Percentiles rank a stretch among this genome's conserved stretches.
Conservation (phyloP, 768 basidiomycete species). For the Tulasnella sp. region DNA sequence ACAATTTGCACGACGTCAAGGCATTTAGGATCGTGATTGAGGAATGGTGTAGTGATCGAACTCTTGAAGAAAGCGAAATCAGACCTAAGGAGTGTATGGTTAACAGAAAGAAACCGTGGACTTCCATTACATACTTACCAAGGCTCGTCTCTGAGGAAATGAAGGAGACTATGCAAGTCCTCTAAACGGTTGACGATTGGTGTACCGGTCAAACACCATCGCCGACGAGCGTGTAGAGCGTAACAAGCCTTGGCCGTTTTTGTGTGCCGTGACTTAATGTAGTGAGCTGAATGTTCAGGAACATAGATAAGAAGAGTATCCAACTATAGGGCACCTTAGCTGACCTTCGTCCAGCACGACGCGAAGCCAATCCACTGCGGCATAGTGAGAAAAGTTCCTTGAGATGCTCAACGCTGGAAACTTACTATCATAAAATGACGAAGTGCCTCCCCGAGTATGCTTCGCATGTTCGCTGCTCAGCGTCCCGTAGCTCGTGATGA, state of each 20-base stretch:
- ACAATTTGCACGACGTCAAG: constrained; percentile 94
- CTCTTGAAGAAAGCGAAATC: constrained; percentile 71
- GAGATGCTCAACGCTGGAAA: not conserved
- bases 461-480: constrained; percentile 80
- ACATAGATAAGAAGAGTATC: not conserved
- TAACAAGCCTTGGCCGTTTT: constrained; percentile 84
- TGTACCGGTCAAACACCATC: constrained; percentile 93
- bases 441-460: constrained; percentile 23
- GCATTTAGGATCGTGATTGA: constrained; percentile 81
- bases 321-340: not conserved
- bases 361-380: constrained; percentile 64
- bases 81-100: constrained; percentile 29
- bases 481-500: constrained; percentile 87
- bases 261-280: constrained; percentile 81
- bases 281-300: constrained; percentile 44
- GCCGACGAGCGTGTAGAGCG: constrained; percentile 60
- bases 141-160: constrained; percentile 11
- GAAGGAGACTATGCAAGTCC: constrained; percentile 53
- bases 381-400: not conserved
- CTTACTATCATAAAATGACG: constrained; percentile 52
- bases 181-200: constrained; percentile 92
- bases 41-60: constrained; percentile 86
- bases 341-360: constrained; percentile 67
- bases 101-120: not conserved
- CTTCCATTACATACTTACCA: constrained; percentile 1